A percentile compares a stretch with the other conserved stretches of the same genome.
Conservation (phyloP, 495 filamentous ascomycete species). For the Endocarpon pusillum region DNA sequence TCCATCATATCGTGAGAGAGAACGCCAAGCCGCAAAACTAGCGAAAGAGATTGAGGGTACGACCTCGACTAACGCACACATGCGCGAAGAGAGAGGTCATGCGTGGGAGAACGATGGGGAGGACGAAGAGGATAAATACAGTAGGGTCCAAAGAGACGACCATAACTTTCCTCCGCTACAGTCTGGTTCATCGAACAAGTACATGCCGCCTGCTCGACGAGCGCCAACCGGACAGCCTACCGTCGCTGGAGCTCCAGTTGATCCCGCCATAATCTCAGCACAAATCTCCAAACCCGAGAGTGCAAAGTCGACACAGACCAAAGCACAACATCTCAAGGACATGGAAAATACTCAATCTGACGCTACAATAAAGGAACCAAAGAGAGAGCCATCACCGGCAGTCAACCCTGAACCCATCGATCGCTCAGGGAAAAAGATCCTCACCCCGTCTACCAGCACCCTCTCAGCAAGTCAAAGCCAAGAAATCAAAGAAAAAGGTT, state of each 20-base stretch:
- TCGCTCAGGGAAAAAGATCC: too few relatives aligned
- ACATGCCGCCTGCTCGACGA: slow-evolving; percentile 75
- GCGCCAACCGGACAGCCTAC: slow-evolving; percentile 56
- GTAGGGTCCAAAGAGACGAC: slow-evolving; percentile 66
- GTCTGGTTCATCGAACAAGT: slow-evolving; percentile 51
- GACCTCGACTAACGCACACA: slow-evolving; percentile 52
- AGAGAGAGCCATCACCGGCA: slow-evolving; percentile 13
- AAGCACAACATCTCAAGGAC: slow-evolving; percentile 8
- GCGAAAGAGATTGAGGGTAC: slow-evolving; percentile 78
- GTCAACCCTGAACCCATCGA: slow-evolving; percentile 2
- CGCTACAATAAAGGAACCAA: slow-evolving; percentile 13
- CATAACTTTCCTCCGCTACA: slow-evolving; percentile 49
- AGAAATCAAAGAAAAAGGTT: slow-evolving; percentile 9
- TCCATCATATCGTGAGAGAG: slow-evolving; percentile 59
- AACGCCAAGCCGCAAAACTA: slow-evolving; percentile 62
- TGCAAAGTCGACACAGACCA: slow-evolving; percentile 10
- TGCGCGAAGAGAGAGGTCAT: slow-evolving; percentile 76
- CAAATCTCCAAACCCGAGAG: slow-evolving; percentile 40
- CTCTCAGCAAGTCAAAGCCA: slow-evolving; percentile 13
- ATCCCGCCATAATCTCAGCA: slow-evolving; percentile 69
- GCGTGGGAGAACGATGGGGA: slow-evolving; percentile 48
- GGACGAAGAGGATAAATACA: slow-evolving; percentile 91
- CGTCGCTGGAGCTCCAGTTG: slow-evolving; percentile 54
- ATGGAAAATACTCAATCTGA: slow-evolving; percentile 16
- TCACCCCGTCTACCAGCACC: slow-evolving; percentile 13